phyloP scores from a whole-genome alignment of 352 stramenopile genomes.

The Globisporangium paddicum region DNA sequence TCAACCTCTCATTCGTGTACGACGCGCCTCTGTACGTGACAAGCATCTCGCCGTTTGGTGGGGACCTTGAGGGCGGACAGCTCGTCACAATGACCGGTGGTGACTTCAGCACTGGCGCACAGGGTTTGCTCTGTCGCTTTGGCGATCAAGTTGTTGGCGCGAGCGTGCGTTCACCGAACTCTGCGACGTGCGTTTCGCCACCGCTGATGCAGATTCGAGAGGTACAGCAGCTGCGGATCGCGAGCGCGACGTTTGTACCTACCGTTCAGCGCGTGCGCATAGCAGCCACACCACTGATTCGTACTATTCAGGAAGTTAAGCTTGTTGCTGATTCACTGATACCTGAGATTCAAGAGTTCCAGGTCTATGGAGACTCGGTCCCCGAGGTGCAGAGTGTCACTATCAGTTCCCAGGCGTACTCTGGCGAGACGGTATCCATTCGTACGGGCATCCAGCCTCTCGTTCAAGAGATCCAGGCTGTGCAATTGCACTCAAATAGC shows the following conservation, averaged over 20 bases:
- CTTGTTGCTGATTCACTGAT: constrained; percentile 15
- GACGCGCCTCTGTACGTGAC: constrained; percentile 41
- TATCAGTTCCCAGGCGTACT: constrained; percentile 29
- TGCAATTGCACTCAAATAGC: constrained; percentile 30
- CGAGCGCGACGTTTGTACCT: constrained; percentile 34
- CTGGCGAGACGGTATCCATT: constrained; percentile 32
- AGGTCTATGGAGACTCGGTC: constrained; percentile 26
- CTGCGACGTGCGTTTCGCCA: constrained; percentile 64
- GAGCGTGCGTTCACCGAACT: constrained; percentile 48
- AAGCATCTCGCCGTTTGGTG: constrained; percentile 51
- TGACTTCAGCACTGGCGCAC: constrained; percentile 38
- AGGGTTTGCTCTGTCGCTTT: constrained; percentile 81
- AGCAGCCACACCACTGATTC: constrained; percentile 23
- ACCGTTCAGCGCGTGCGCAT: constrained; percentile 55
- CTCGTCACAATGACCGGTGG: constrained; percentile 54
- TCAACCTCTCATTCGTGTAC: constrained; percentile 56
- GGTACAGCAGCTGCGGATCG: constrained; percentile 72
- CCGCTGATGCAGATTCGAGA: constrained; percentile 66
- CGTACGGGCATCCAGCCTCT: constrained; percentile 26
- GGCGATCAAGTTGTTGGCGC: constrained; percentile 72
- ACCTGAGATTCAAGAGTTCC: constrained; percentile 52
- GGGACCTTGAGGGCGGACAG: constrained; percentile 56
- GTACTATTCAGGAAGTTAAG: constrained; percentile 42
- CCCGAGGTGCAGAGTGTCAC: constrained; percentile 37
- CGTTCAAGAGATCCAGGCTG: constrained; percentile 36